Conservation (phyloP, 2,329 filamentous ascomycete species). For the Penicillium sp. region DNA sequence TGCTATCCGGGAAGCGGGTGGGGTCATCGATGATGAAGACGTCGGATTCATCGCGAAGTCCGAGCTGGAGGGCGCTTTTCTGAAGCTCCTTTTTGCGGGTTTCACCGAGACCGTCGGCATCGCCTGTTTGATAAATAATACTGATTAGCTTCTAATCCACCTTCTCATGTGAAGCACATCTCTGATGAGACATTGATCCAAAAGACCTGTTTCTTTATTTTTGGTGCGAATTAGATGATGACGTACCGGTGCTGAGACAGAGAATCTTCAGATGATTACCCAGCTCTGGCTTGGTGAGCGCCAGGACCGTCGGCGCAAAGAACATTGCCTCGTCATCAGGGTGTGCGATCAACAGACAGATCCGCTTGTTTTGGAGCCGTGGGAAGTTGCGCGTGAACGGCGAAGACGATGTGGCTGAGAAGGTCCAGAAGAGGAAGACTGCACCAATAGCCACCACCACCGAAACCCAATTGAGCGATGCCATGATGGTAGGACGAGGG, state of each 20-base stretch:
- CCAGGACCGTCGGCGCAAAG: slow-evolving; percentile 84
- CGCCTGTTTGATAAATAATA: slow-evolving; percentile 50
- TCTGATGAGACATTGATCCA: not conserved
- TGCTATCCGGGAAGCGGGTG: slow-evolving; percentile 80
- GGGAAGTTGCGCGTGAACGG: slow-evolving; percentile 50
- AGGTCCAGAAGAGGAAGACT: slow-evolving; percentile 45
- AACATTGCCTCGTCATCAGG: slow-evolving; percentile 99
- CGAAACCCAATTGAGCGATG: slow-evolving; percentile 26
- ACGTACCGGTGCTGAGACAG: slow-evolving; percentile 78
- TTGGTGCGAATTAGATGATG: not conserved
- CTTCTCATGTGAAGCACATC: not conserved
- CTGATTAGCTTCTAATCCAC: not conserved
- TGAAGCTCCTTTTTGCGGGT: slow-evolving; percentile 80
- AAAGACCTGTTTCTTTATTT: not conserved
- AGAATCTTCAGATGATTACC: slow-evolving; percentile 94
- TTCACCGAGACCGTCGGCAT: slow-evolving; percentile 84
- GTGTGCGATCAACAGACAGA: slow-evolving; percentile 91
- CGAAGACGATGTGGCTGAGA: slow-evolving; percentile 42
- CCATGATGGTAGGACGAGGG: slow-evolving; percentile 13
- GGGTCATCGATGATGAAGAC: slow-evolving; percentile 81
- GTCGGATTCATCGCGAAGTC: slow-evolving; percentile 72
- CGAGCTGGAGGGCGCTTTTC: slow-evolving; percentile 75
- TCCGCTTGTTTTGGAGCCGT: slow-evolving; percentile 74
- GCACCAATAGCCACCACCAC: slow-evolving; percentile 39
- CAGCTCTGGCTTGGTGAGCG: slow-evolving; percentile 74